phyloP scores from a whole-genome alignment of 805 yeast species.

The Wickerhamiella azymoides region DNA sequence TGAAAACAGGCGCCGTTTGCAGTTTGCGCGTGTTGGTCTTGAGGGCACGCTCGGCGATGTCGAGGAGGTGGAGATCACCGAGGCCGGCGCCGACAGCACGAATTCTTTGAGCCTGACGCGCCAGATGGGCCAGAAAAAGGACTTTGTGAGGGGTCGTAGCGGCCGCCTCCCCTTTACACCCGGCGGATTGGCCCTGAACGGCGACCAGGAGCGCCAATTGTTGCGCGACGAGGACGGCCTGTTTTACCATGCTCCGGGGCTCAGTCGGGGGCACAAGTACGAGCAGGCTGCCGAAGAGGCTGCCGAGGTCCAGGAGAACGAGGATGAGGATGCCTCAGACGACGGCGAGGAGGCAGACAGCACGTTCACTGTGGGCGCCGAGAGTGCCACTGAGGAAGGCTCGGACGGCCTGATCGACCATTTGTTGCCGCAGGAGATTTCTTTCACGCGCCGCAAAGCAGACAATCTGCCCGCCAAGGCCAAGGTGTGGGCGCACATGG shows the following conservation, averaged over 20 bases:
- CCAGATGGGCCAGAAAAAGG: constrained; percentile 46
- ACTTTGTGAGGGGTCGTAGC: constrained; percentile 53
- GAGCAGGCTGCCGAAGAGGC: constrained; percentile 16
- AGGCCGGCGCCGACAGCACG: constrained; percentile 40
- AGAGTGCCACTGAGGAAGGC: background rate
- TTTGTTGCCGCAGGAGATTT: constrained; percentile 37
- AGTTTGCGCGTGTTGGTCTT: constrained; percentile 64
- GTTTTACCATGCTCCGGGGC: constrained; percentile 72
- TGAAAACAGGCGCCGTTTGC: constrained; percentile 46
- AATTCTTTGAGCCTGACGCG: constrained; percentile 65
- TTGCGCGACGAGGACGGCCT: constrained; percentile 65
- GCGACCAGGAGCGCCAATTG: constrained; percentile 25
- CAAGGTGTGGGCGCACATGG: constrained; percentile 88
- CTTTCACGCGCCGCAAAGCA: constrained; percentile 29
- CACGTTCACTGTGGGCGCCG: background rate
- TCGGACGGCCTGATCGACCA: constrained; percentile 26
- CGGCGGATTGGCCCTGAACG: constrained; percentile 52
- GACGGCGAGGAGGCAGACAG: constrained; percentile 11
- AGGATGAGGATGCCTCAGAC: constrained; percentile 12
- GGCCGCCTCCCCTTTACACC: constrained; percentile 81
- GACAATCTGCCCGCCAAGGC: constrained; percentile 13
- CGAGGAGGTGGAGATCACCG: constrained; percentile 42
- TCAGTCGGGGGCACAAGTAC: constrained; percentile 44
- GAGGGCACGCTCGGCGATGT: constrained; percentile 52
- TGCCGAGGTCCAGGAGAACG: constrained; percentile 13